Conservation (phyloP, 495 filamentous ascomycete genomes). For the Pseudoneurospora amorphoporcata region DNA sequence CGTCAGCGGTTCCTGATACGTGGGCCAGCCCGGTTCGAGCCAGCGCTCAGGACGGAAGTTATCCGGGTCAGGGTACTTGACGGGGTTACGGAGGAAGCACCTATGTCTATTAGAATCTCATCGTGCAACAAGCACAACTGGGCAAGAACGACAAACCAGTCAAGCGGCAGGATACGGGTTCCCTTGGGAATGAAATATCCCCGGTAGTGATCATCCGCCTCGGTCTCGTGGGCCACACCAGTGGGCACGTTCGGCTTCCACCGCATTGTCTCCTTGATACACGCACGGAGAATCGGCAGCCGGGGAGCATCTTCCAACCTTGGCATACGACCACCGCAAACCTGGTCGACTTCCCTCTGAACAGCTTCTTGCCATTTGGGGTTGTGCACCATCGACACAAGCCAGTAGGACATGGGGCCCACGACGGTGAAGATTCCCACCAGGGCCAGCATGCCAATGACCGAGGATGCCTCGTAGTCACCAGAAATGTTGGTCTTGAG, state of each 20-base stretch:
- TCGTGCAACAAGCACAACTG: neutral
- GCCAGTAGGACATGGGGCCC: constrained; percentile 31
- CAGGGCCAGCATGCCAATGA: constrained; percentile 32
- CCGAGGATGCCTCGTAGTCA: constrained; percentile 30
- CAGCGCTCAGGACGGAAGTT: constrained; percentile 42
- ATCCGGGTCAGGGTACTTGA: constrained; percentile 40
- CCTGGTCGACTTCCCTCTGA: constrained; percentile 44
- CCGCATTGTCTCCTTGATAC: constrained; percentile 37
- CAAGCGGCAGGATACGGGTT: constrained; percentile 39
- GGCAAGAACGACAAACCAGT: constrained; percentile 24
- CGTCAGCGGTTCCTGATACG: constrained; percentile 39
- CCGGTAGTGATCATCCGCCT: constrained; percentile 30
- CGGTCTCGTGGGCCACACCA: constrained; percentile 34
- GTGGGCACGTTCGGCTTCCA: constrained; percentile 44
- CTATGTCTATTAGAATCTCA: constrained; percentile 11
- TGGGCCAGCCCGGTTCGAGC: constrained; percentile 39
- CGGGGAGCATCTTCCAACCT: constrained; percentile 30
- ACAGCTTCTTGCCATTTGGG: constrained; percentile 30
- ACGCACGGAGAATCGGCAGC: constrained; percentile 39
- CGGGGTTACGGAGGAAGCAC: constrained; percentile 28
- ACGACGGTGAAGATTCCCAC: constrained; percentile 37
- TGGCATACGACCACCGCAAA: constrained; percentile 32
- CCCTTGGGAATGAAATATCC: constrained; percentile 37
- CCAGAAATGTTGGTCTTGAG: constrained; percentile 26
- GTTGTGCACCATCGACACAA: constrained; percentile 31